Evolutionary conservation across 495 filamentous ascomycete species (phyloP), one percentile per base, ranked within the genome.

Genomic region (Margaritispora aquatica): DNA sequence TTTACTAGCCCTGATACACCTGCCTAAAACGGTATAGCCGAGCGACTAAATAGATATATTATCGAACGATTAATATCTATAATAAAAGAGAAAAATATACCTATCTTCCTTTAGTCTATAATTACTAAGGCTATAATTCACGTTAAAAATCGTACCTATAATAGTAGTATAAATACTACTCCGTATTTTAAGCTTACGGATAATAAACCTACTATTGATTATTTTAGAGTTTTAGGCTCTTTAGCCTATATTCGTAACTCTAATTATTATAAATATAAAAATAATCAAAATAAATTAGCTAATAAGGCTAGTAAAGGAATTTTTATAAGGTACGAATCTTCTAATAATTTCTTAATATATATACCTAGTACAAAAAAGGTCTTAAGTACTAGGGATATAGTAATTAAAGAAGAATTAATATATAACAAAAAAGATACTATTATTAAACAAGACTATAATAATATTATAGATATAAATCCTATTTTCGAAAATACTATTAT

Each of bases 101-200:
- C 44, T 29, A 22, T 57, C 27, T 23, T 24, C 11, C 55, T 57
- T n/a, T 57, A 31, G 57, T 48, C 57, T 59, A 51, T 52, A 41
- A 13, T 59, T 5, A 24, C 52, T 11, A 24, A 59, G 26, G 27
- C 31, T 52, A 59, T 59, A 26, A 20, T 20, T n/a, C 19, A 59
- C 36, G 51, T 59, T 51, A 51, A 59, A 24, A 59, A 59, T 53
- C 27, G 57, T 20, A 59, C 57, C 24, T 59, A 59, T 59, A 59
- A 59, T 27, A 11, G 5, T 59, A 24, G 26, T 52, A 59, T 59
- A 52, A 59, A 59, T 4, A 23, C 17, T 24, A 59, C 22, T 31
- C 57, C 57, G 38, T 59, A 51, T 23, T 26, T 7, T 17, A 11
- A 17, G 10, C 27, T 59, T 2, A 5, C 22, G 10, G 22, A 53